Evolutionary conservation across 345 rosid species (phyloP).

Genomic region (Syzygium oleosum): DNA sequence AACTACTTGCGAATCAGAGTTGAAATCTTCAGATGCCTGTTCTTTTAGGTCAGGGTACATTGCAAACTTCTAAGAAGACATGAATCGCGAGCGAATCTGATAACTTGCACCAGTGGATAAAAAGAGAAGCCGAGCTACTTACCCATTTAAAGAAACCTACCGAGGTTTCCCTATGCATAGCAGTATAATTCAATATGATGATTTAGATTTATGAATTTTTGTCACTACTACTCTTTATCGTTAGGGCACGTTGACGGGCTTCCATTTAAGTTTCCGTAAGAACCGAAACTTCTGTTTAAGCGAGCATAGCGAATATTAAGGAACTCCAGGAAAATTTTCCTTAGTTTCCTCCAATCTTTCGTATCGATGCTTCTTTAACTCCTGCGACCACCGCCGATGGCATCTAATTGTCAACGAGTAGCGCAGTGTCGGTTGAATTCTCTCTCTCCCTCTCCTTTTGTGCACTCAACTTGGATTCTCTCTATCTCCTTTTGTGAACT

Average conservation of each 20-base stretch:
- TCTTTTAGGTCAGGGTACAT: not conserved
- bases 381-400: not conserved
- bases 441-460: not conserved
- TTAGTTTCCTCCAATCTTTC: not conserved
- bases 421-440: not conserved
- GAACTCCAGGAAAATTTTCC: not conserved
- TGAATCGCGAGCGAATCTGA: not conserved
- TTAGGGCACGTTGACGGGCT: not conserved
- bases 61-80: not conserved
- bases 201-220: not conserved
- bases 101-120: not conserved
- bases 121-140: not conserved
- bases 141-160: not conserved
- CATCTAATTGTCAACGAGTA: not conserved
- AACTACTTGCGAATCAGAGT: not conserved
- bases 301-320: not conserved
- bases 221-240: not conserved
- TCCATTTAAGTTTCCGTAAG: not conserved
- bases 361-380: not conserved
- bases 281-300: not conserved
- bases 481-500: no score
- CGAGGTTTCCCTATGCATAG: not conserved
- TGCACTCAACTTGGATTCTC: not conserved
- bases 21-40: not conserved
- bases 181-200: not conserved